Conservation (phyloP, 2,329 filamentous ascomycete species). For the Epichloe typhina region DNA sequence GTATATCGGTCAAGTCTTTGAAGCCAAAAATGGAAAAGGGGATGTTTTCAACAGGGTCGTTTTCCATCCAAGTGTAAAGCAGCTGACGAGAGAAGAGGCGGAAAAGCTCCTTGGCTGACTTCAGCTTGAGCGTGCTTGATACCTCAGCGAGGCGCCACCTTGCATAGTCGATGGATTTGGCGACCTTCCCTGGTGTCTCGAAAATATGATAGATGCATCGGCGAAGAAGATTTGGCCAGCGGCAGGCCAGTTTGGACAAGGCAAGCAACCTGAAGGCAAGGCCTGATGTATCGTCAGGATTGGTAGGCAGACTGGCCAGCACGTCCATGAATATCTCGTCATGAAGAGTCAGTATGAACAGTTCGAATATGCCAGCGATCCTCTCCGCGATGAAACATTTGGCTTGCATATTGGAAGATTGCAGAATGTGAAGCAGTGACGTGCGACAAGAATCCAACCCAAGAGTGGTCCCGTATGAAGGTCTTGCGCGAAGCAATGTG, state of each 20-base stretch:
- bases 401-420: conserved; percentile 51
- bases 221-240: conserved; percentile 76
- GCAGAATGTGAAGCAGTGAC: conserved; percentile 60
- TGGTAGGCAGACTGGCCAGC: conserved; percentile 61
- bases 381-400: conserved; percentile 62
- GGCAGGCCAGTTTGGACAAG: conserved; percentile 62
- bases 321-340: conserved; percentile 77
- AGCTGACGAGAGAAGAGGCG: conserved; percentile 76
- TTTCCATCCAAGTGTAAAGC: conserved; percentile 78
- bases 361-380: conserved; percentile 62
- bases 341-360: conserved; percentile 72
- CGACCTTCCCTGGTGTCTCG: conserved; percentile 68
- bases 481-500: conserved; percentile 50
- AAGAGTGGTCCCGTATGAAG: conserved; percentile 50
- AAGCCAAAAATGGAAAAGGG: conserved; percentile 84
- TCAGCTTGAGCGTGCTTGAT: conserved; percentile 49
- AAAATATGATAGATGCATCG: conserved; percentile 90
- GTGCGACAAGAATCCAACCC: conserved; percentile 49
- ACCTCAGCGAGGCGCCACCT: conserved; percentile 56
- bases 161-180: conserved; percentile 54
- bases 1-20: conserved; percentile 49
- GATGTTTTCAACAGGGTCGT: conserved; percentile 52
- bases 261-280: conserved; percentile 73
- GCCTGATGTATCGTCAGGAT: conserved; percentile 61
- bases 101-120: conserved; percentile 60